Evolutionary conservation across 306 rosid genomes (phyloP).

Genomic region (Erythrophleum fordii): DNA sequence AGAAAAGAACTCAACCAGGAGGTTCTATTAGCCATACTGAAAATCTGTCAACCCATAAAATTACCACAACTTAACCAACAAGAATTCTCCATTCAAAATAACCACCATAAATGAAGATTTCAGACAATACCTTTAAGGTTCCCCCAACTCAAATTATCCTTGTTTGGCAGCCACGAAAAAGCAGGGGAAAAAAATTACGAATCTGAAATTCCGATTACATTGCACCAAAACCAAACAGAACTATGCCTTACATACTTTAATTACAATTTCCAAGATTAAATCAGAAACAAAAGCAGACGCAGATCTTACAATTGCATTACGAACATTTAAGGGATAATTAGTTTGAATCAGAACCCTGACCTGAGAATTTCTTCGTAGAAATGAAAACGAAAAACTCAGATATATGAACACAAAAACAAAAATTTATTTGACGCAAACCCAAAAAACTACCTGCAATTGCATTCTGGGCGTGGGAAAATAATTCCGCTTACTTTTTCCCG

Average conservation of each 20-base stretch:
- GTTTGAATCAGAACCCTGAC: conserved; percentile 13
- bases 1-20: conserved; percentile 11
- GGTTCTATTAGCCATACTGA: neutral
- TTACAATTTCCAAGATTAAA: neutral
- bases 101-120: conserved; percentile 23
- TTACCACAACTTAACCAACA: conserved; percentile 23
- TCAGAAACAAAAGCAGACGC: conserved; percentile 1
- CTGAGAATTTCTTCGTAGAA: neutral
- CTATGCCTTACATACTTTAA: neutral
- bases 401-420: neutral
- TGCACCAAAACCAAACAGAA: conserved; percentile 11
- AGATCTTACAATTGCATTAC: neutral
- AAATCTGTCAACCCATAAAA: neutral
- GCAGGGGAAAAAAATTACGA: conserved; percentile 15
- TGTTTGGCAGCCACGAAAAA: conserved; percentile 34
- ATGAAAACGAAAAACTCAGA: conserved; percentile 1
- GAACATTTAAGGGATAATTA: neutral
- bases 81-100: conserved; percentile 31
- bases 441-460: conserved; percentile 49
- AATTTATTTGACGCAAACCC: conserved; percentile 36
- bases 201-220: conserved; percentile 27
- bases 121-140: conserved; percentile 13
- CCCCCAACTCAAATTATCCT: conserved; percentile 37
- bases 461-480: conserved; percentile 32
- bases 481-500: neutral